These are phyloP conservation scores for Coemansia sp. DNA, from an alignment of 192 early-diverging fungal genomes.

Conservation along the genomic window DNA sequence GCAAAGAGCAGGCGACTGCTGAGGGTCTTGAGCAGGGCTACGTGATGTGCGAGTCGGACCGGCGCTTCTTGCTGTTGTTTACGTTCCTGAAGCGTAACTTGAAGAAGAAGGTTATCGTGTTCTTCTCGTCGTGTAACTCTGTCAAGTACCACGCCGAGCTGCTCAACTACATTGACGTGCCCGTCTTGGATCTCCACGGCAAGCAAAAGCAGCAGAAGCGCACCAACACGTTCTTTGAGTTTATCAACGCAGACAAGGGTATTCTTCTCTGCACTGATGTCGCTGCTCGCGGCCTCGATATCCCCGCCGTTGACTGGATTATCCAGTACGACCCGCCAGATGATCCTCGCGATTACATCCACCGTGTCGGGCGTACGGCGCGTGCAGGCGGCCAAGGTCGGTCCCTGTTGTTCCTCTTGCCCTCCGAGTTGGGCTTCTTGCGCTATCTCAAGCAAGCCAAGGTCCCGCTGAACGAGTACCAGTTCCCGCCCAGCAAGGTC, in stretches of 20 bases:
- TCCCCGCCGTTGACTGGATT: conserved; percentile 99
- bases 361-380: conserved; percentile 95
- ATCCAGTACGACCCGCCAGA: conserved; percentile 99
- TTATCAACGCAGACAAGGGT: conserved; percentile 91
- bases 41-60: conserved; percentile 90
- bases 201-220: conserved; percentile 98
- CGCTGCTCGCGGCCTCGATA: conserved; percentile 96
- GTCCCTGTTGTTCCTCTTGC: conserved; percentile 94
- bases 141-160: conserved; percentile 98
- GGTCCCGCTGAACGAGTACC: conserved; percentile 98
- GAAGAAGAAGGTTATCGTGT: conserved; percentile 98
- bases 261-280: conserved; percentile 97
- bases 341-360: conserved; percentile 98
- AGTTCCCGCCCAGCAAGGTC: conserved; percentile 93
- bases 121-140: conserved; percentile 96
- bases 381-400: conserved; percentile 88
- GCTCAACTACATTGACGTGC: conserved; percentile 99
- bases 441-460: conserved; percentile 98
- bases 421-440: conserved; percentile 93
- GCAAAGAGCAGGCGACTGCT: conserved; percentile 93
- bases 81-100: conserved; percentile 98
- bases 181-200: conserved; percentile 97
- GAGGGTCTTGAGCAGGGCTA: conserved; percentile 98
- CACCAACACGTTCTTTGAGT: conserved; percentile 99
- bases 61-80: conserved; percentile 95